phyloP scores from a whole-genome alignment of 1,284 basidiomycete species.

The Cryptococcus wingfieldii region DNA sequence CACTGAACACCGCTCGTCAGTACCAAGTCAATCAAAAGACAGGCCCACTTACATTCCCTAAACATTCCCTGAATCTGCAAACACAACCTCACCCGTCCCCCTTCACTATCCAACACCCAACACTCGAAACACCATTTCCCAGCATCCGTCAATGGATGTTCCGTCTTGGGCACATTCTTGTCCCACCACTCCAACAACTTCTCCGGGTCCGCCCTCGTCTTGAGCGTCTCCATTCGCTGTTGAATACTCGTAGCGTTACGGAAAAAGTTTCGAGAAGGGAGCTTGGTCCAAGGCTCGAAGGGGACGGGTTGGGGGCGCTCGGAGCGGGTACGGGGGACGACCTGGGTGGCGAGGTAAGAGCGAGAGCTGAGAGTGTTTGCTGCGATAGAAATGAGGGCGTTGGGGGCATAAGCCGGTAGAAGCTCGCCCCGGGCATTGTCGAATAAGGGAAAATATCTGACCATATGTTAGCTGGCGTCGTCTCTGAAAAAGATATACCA shows the following conservation, averaged over 20 bases:
- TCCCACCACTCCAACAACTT: conserved; percentile 47
- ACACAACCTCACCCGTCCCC: conserved; percentile 58
- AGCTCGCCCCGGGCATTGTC: conserved; percentile 71
- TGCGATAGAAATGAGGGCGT: conserved; percentile 83
- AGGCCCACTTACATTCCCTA: conserved; percentile 64
- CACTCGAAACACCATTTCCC: conserved; percentile 87
- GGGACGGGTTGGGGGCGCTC: conserved; percentile 73
- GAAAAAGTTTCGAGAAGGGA: conserved; percentile 72
- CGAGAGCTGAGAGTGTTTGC: conserved; percentile 78
- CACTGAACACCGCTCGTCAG: conserved; percentile 12
- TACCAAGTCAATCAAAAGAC: neutral
- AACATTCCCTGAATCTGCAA: conserved; percentile 89
- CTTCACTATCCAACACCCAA: conserved; percentile 67
- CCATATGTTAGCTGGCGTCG: neutral
- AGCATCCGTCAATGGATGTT: conserved; percentile 65
- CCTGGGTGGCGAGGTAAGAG: conserved; percentile 23
- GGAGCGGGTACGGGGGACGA: conserved; percentile 43
- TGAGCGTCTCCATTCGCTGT: conserved; percentile 64
- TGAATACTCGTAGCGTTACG: conserved; percentile 61
- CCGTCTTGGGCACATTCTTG: conserved; percentile 66
- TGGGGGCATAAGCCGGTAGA: conserved; percentile 69
- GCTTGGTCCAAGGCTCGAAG: conserved; percentile 62
- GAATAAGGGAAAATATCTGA: conserved; percentile 76
- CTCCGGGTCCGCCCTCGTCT: conserved; percentile 64
- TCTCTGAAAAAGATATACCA: conserved; percentile 9